These are phyloP conservation scores for Iris macrosiphon DNA, from an alignment of 106 monocot species.

Conservation along the genomic window DNA sequence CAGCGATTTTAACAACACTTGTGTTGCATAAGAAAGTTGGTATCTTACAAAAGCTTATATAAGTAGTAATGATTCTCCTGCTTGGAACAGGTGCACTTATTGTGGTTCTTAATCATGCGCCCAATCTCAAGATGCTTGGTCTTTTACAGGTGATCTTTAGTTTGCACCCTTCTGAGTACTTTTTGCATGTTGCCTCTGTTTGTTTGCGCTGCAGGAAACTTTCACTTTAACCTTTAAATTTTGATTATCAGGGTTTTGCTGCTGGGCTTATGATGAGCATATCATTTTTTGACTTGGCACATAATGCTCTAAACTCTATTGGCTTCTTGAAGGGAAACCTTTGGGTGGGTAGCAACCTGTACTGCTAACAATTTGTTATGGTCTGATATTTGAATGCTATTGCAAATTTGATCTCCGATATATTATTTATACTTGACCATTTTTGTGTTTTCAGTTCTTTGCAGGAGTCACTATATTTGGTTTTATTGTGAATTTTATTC, in stretches of 20 bases:
- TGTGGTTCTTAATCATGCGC: conserved; percentile 38
- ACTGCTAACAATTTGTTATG: background rate
- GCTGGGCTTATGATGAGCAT: conserved; percentile 98
- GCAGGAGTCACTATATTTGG: conserved; percentile 82
- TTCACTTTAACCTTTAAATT: background rate
- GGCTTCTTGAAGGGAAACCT: conserved; percentile 95
- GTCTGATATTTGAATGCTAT: background rate
- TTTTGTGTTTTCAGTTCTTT: conserved; percentile 63
- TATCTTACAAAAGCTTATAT: no score
- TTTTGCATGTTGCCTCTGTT: background rate
- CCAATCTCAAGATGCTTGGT: conserved; percentile 69
- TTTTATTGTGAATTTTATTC: conserved; percentile 75
- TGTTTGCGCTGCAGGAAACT: background rate
- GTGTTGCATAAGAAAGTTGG: no score
- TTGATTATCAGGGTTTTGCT: conserved; percentile 75
- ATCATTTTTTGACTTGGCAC: conserved; percentile 90
- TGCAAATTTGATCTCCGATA: background rate
- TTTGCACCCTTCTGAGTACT: no score
- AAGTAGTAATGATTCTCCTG: background rate
- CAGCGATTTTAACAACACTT: no score
- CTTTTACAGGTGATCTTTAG: conserved; percentile 86
- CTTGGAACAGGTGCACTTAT: conserved; percentile 67
- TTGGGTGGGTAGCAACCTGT: conserved; percentile 47
- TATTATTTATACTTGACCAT: background rate
- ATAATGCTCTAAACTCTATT: conserved; percentile 89